phyloP scores from a whole-genome alignment of 208 protist species.

The Wallacemonas sp. region DNA sequence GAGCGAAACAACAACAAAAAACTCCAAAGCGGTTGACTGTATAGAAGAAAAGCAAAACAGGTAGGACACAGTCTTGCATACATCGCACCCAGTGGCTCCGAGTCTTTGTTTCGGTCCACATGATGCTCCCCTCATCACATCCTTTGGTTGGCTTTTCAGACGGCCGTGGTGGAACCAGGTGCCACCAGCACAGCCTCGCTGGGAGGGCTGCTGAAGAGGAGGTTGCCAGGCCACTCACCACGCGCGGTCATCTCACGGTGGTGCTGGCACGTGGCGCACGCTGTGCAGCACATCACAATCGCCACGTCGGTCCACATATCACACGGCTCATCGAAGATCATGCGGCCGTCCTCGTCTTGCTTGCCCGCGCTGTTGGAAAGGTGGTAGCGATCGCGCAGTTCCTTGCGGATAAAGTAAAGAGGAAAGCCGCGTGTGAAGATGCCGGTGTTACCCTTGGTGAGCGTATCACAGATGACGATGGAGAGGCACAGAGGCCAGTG shows the following conservation, averaged over 20 bases:
- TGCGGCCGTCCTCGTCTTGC: not conserved
- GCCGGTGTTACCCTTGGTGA: not conserved
- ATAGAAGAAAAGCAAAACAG: too few species aligned
- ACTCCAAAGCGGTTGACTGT: too few species aligned
- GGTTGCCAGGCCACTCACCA: slow-evolving; percentile 40
- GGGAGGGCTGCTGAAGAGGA: slow-evolving; percentile 22
- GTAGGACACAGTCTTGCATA: too few species aligned
- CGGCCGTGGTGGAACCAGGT: not conserved
- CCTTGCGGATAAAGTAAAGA: slow-evolving; percentile 24
- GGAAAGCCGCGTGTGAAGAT: slow-evolving; percentile 9
- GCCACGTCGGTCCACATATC: slow-evolving; percentile 20
- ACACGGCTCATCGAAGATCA: slow-evolving; percentile 3
- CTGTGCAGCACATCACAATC: slow-evolving; percentile 19
- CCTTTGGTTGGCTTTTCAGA: not conserved
- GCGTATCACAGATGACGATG: slow-evolving; percentile 19
- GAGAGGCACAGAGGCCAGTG: slow-evolving; percentile 19
- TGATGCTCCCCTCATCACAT: not conserved
- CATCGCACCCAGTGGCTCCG: too few species aligned
- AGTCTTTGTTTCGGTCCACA: too few species aligned
- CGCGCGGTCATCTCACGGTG: slow-evolving; percentile 41
- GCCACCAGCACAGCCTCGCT: not conserved
- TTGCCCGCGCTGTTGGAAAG: slow-evolving; percentile 8
- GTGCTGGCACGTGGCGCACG: slow-evolving; percentile 42
- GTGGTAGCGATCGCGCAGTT: slow-evolving; percentile 29
- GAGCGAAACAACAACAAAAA: too few species aligned